These are phyloP conservation scores for Penicillium sp. DNA, from an alignment of 2,329 filamentous ascomycete genomes.

Conservation along the genomic window DNA sequence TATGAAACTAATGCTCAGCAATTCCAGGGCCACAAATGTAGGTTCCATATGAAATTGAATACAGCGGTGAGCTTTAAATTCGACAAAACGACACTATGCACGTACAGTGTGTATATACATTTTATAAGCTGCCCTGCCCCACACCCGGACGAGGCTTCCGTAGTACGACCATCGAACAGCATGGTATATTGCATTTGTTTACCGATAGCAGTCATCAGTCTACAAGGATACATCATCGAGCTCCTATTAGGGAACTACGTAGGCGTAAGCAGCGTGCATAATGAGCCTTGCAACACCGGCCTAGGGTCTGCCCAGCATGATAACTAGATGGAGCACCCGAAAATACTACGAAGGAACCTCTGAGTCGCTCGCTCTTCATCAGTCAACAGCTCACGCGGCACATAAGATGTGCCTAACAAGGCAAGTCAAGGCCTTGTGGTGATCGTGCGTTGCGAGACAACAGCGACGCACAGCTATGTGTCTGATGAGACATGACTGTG, in stretches of 20 bases:
- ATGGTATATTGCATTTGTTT: not conserved
- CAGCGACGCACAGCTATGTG: too few species aligned
- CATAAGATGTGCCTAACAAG: not conserved
- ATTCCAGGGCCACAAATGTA: not conserved
- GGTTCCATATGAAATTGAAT: not conserved
- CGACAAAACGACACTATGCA: too few species aligned
- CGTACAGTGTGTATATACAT: not conserved
- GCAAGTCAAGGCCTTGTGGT: not conserved
- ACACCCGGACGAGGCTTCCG: not conserved
- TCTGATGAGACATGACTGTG: too few species aligned
- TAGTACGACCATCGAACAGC: not conserved
- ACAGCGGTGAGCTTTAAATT: too few species aligned
- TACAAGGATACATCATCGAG: not conserved
- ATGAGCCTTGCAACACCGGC: not conserved
- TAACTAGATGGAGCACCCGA: not conserved
- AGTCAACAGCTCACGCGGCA: not conserved
- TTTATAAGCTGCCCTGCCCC: not conserved
- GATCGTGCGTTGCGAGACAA: not conserved
- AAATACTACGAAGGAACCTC: not conserved
- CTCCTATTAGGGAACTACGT: not conserved
- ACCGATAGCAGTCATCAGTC: not conserved
- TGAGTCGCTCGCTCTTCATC: not conserved
- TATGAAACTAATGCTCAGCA: not conserved
- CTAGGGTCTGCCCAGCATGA: not conserved
- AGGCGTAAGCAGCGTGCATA: not conserved